phyloP scores from a whole-genome alignment of 345 rosid species.

The Punica granatum region DNA sequence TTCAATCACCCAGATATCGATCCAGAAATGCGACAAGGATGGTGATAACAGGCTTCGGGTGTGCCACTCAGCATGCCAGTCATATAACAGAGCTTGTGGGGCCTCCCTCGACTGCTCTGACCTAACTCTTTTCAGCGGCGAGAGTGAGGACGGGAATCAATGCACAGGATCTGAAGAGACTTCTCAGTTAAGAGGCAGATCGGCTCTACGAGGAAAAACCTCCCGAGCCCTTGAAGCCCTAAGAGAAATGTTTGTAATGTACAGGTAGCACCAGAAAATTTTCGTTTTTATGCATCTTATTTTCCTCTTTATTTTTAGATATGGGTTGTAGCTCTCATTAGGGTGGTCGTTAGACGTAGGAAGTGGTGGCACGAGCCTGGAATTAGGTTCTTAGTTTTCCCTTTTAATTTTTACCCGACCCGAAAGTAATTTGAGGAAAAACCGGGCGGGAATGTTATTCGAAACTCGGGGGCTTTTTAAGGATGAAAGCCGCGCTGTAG shows the following conservation, averaged over 20 bases:
- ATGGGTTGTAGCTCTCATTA: slow-evolving; percentile 11
- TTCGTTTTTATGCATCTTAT: not conserved
- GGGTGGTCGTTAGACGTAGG: slow-evolving; percentile 20
- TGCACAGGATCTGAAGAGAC: slow-evolving; percentile 79
- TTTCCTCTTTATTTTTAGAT: not conserved
- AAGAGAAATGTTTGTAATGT: slow-evolving; percentile 24
- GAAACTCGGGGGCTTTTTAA: slow-evolving; percentile 16
- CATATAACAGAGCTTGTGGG: slow-evolving; percentile 88
- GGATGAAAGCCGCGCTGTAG: slow-evolving; percentile 32
- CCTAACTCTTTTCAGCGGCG: slow-evolving; percentile 87
- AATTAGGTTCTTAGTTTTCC: slow-evolving; percentile 15
- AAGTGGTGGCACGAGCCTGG: slow-evolving; percentile 9
- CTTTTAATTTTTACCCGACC: slow-evolving; percentile 13
- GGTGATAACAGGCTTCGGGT: slow-evolving; percentile 95
- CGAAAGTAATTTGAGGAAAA: slow-evolving; percentile 16
- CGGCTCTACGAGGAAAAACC: not conserved
- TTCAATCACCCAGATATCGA: slow-evolving; percentile 58
- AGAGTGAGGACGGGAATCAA: slow-evolving; percentile 64
- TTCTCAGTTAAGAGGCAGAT: slow-evolving; percentile 9
- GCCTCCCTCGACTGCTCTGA: slow-evolving; percentile 97
- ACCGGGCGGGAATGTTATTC: slow-evolving; percentile 7
- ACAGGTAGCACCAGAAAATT: slow-evolving; percentile 18
- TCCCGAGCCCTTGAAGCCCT: slow-evolving; percentile 15
- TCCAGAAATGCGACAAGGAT: slow-evolving; percentile 88
- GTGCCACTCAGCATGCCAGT: slow-evolving; percentile 88